Evolutionary conservation across 371 early-diverging fungal species (phyloP).

Genomic region (Saksenaea oblongispora): DNA sequence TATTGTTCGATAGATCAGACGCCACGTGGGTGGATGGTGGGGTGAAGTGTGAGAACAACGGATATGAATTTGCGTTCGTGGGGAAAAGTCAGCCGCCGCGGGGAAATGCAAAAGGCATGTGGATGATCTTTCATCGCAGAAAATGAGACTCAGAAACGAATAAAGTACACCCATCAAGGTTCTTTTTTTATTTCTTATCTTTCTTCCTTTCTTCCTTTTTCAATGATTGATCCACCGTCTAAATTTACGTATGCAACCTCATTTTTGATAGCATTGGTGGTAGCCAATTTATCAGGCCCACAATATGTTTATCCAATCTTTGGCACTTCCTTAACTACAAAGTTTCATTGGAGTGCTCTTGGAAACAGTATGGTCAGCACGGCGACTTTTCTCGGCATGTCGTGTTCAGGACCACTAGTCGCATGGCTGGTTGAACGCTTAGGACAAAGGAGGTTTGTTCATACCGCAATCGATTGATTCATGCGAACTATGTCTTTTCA

Average conservation of each 20-base stretch:
- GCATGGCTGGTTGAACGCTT: constrained; percentile 39
- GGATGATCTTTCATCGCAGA: too few species aligned
- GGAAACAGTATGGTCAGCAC: constrained; percentile 51
- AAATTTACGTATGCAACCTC: constrained; percentile 13
- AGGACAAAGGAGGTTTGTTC: constrained; percentile 26
- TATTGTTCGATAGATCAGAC: too few species aligned
- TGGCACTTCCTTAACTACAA: constrained; percentile 35
- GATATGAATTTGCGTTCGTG: too few species aligned
- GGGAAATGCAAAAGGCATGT: neutral
- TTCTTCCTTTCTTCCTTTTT: constrained; percentile 1
- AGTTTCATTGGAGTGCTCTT: constrained; percentile 41
- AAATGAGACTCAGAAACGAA: neutral
- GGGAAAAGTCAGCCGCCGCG: neutral
- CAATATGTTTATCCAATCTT: constrained; percentile 50
- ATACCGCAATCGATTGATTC: neutral
- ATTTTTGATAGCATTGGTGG: constrained; percentile 36
- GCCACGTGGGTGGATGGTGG: too few species aligned
- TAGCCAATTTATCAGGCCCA: constrained; percentile 48
- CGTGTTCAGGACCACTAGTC: constrained; percentile 48
- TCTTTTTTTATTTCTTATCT: constrained; percentile 4
- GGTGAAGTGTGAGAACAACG: too few species aligned
- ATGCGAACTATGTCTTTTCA: constrained; percentile 3
- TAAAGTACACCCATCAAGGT: neutral
- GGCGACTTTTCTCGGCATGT: constrained; percentile 45
- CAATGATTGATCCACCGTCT: constrained; percentile 9